Evolutionary conservation across 768 basidiomycete genomes (phyloP).

Genomic region (Calocera viscosa): DNA sequence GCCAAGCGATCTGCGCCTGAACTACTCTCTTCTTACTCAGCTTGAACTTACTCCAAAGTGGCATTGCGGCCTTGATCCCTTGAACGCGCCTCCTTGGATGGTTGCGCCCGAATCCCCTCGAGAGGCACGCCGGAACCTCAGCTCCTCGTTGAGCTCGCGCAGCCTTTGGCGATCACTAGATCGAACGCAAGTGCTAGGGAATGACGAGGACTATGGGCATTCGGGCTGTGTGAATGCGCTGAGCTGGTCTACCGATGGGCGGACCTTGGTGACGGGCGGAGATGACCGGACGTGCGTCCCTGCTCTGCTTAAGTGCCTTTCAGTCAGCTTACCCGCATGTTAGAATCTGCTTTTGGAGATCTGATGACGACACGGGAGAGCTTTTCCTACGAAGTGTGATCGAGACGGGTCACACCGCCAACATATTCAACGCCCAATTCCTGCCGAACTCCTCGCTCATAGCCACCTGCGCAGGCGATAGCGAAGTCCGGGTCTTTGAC

Average conservation of each 20-base stretch:
- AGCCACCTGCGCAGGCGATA: constrained; percentile 43
- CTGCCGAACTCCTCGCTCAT: constrained; percentile 68
- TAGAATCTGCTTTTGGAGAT: constrained; percentile 68
- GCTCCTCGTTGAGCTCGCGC: background rate
- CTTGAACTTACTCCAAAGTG: no score
- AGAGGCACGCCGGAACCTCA: constrained; percentile 16
- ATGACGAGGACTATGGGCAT: constrained; percentile 44
- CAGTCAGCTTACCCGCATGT: constrained; percentile 26
- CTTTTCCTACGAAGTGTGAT: constrained; percentile 61
- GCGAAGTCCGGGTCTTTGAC: constrained; percentile 68
- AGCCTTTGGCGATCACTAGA: constrained; percentile 34
- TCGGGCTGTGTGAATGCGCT: constrained; percentile 61
- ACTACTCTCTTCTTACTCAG: background rate
- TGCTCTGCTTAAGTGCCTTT: constrained; percentile 27
- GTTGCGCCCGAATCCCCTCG: background rate
- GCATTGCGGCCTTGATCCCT: constrained; percentile 19
- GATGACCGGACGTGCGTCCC: constrained; percentile 53
- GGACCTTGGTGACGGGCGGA: constrained; percentile 53
- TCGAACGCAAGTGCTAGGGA: constrained; percentile 61
- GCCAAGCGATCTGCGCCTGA: background rate
- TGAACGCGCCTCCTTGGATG: background rate
- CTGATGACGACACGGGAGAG: constrained; percentile 36
- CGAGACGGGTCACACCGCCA: constrained; percentile 63
- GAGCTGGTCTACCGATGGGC: constrained; percentile 57
- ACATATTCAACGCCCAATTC: constrained; percentile 77